Conservation (phyloP, 345 rosid genomes). For the Eucalyptus brandiana region DNA sequence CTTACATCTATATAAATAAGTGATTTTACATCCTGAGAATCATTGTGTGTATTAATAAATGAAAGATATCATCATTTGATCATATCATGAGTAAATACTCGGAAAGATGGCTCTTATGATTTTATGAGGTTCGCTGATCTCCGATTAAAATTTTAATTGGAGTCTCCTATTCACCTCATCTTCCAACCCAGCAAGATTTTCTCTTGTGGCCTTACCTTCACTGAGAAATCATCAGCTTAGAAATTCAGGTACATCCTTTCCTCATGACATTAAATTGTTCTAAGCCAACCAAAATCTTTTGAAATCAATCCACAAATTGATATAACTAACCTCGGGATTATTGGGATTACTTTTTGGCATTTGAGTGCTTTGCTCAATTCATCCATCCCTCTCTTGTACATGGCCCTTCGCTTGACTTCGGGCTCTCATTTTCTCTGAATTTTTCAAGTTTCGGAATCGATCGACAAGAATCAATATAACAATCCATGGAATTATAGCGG, state of each 20-base stretch:
- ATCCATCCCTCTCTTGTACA: background rate
- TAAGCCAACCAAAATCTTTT: background rate
- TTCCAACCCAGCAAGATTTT: background rate
- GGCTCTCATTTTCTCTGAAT: background rate
- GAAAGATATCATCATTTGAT: background rate
- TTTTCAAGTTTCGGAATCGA: background rate
- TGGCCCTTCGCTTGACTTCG: fast-evolving
- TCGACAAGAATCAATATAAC: background rate
- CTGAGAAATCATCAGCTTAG: background rate
- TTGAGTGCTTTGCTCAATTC: background rate
- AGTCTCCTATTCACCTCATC: background rate
- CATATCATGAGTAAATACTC: background rate
- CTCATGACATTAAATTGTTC: background rate
- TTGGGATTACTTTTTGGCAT: background rate
- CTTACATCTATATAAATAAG: background rate
- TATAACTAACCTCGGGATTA: background rate
- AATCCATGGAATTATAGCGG: background rate
- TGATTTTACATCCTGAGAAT: background rate
- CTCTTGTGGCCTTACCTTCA: background rate
- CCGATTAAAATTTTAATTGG: background rate
- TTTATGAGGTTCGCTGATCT: background rate
- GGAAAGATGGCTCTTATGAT: background rate
- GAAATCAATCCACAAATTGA: background rate
- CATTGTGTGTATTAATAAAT: background rate
- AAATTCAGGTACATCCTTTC: background rate